These are phyloP conservation scores for Coccomyxa subellipsoidea DNA, from an alignment of 163 green algal species.

Conservation along the genomic window DNA sequence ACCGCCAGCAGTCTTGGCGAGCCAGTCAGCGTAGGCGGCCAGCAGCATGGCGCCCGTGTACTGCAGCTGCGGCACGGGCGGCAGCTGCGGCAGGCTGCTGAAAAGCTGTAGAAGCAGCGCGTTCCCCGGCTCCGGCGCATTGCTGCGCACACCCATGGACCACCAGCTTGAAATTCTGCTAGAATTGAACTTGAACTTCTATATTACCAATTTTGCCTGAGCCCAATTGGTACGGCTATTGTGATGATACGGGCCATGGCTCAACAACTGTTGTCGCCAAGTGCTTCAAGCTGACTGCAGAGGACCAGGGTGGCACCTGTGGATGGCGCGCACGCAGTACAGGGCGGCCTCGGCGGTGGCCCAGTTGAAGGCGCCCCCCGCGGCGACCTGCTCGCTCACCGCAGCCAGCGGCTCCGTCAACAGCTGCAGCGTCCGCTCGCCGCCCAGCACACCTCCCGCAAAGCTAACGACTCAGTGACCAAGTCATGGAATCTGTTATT, in stretches of 20 bases:
- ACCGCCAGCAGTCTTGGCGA: constrained; percentile 37
- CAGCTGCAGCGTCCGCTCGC: constrained; percentile 59
- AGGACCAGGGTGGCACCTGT: background rate
- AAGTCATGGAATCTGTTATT: no score
- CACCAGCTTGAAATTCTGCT: no score
- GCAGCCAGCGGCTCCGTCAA: constrained; percentile 68
- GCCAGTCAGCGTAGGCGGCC: constrained; percentile 63
- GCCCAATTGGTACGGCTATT: no score
- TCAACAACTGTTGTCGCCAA: no score
- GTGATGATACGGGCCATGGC: no score
- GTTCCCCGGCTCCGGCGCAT: constrained; percentile 34
- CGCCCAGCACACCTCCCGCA: constrained; percentile 61
- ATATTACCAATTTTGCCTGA: no score
- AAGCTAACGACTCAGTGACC: no score
- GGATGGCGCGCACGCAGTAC: constrained; percentile 59
- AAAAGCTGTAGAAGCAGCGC: constrained; percentile 62
- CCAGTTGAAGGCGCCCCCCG: constrained; percentile 65
- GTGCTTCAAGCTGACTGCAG: background rate
- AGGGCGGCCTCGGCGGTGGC: constrained; percentile 73
- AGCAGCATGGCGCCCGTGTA: constrained; percentile 55
- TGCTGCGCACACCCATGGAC: constrained; percentile 15
- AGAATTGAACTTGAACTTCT: no score
- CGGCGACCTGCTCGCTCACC: constrained; percentile 19
- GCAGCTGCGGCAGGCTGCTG: constrained; percentile 55
- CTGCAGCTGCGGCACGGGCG: constrained; percentile 37